phyloP scores from a whole-genome alignment of 202 grass and related monocot species.

The Brachypodium distachyon region DNA sequence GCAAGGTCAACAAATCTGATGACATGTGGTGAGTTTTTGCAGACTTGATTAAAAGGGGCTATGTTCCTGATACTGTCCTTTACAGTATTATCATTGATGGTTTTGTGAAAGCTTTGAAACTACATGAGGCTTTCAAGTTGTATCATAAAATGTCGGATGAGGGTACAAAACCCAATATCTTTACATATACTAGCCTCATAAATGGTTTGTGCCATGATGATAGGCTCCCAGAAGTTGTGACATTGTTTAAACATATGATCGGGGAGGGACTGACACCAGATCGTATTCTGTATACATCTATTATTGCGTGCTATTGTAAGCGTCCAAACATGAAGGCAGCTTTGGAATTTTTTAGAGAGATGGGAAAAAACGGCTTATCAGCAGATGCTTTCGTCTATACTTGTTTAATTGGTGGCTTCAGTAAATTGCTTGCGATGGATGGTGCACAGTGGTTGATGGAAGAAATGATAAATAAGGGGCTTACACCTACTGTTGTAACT shows the following conservation, averaged over 20 bases:
- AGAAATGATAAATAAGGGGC: slow-evolving; percentile 50
- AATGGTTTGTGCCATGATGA: slow-evolving; percentile 52
- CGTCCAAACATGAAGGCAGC: slow-evolving; percentile 52
- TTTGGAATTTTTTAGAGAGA: slow-evolving; percentile 37
- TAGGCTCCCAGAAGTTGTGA: slow-evolving; percentile 35
- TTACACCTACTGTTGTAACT: slow-evolving; percentile 64
- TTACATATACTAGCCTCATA: slow-evolving; percentile 59
- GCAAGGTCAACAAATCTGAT: slow-evolving; percentile 31
- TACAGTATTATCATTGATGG: slow-evolving; percentile 73
- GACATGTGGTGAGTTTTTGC: slow-evolving; percentile 45
- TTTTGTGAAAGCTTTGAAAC: slow-evolving; percentile 55
- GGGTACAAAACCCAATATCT: slow-evolving; percentile 38
- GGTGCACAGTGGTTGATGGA: slow-evolving; percentile 40
- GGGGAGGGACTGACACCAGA: slow-evolving; percentile 32
- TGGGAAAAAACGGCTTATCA: slow-evolving; percentile 29
- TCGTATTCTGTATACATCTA: slow-evolving; percentile 44
- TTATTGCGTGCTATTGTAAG: slow-evolving; percentile 58
- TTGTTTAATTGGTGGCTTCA: slow-evolving; percentile 64
- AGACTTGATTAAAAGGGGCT: slow-evolving; percentile 67
- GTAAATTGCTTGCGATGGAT: slow-evolving; percentile 62
- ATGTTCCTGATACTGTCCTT: slow-evolving; percentile 54
- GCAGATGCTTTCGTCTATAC: slow-evolving; percentile 68
- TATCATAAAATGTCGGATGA: slow-evolving; percentile 47
- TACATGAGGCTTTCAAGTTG: slow-evolving; percentile 42
- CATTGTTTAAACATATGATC: slow-evolving; percentile 43